These are phyloP conservation scores for Phlyctochytrium arcticum DNA, from an alignment of 192 early-diverging fungal genomes.

Conservation along the genomic window DNA sequence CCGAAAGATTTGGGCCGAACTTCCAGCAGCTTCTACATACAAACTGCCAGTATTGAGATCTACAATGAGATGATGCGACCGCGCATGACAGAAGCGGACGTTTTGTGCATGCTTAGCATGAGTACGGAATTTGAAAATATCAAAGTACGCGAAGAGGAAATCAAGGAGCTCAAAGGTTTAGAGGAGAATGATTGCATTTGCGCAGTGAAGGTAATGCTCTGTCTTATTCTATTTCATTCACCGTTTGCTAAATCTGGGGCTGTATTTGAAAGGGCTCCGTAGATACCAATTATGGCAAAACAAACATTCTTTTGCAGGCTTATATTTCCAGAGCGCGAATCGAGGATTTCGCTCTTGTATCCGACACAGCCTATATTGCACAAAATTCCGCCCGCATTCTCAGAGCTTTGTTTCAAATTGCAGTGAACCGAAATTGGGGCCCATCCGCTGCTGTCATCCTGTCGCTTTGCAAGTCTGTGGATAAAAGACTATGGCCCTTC, in stretches of 20 bases:
- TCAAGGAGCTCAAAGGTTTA: conserved; percentile 71
- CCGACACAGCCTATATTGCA: conserved; percentile 89
- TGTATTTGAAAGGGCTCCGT: conserved; percentile 55
- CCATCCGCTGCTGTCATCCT: conserved; percentile 72
- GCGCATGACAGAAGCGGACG: conserved; percentile 91
- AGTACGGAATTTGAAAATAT: conserved; percentile 95
- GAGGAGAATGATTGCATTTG: conserved; percentile 71
- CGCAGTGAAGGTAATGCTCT: conserved; percentile 66
- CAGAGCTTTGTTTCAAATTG: conserved; percentile 94
- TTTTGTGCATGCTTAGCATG: conserved; percentile 78
- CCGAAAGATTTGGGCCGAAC: conserved; percentile 92
- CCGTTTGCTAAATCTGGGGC: too few species aligned
- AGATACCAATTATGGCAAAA: conserved; percentile 84
- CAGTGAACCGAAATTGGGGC: conserved; percentile 86
- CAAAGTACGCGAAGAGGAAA: conserved; percentile 86
- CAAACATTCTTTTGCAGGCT: conserved; percentile 90
- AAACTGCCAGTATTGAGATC: conserved; percentile 77
- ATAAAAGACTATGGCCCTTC: conserved; percentile 88
- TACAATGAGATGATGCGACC: conserved; percentile 85
- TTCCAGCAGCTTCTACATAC: conserved; percentile 90
- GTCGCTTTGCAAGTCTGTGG: conserved; percentile 82
- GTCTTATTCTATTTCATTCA: too few species aligned
- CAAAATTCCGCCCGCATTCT: conserved; percentile 92
- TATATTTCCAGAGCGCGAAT: conserved; percentile 72
- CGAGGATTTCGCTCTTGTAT: conserved; percentile 93